Conservation (phyloP, 345 rosid genomes). For the Hibiscus syriacus region DNA sequence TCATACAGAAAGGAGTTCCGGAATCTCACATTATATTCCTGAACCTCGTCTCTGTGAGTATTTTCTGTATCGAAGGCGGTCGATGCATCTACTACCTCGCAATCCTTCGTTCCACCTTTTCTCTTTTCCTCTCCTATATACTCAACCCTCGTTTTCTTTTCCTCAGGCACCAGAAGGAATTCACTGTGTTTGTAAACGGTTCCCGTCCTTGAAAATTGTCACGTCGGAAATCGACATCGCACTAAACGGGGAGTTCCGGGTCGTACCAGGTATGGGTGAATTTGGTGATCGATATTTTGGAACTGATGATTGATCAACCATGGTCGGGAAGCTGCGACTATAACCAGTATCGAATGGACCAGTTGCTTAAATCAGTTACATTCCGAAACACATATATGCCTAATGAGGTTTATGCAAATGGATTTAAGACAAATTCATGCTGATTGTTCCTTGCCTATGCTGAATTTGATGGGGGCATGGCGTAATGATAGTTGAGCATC, state of each 20-base stretch:
- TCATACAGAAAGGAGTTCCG: slow-evolving; percentile 87
- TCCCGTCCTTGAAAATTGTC: slow-evolving; percentile 79
- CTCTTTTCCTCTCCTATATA: too few relatives aligned
- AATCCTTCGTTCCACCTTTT: too few relatives aligned
- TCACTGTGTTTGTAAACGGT: slow-evolving; percentile 76
- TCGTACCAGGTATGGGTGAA: slow-evolving; percentile 96
- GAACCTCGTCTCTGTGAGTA: slow-evolving; percentile 86
- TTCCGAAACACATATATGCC: background rate
- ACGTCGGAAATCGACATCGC: slow-evolving; percentile 90
- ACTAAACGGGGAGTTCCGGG: slow-evolving; percentile 77
- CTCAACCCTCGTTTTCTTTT: background rate
- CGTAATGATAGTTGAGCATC: background rate
- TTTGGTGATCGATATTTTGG: slow-evolving; percentile 97
- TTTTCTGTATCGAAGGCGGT: background rate
- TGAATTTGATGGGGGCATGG: background rate
- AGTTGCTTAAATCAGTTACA: background rate
- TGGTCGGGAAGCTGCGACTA: background rate
- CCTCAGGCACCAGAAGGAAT: slow-evolving; percentile 93
- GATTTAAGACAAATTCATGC: background rate
- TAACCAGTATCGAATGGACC: slow-evolving; percentile 1
- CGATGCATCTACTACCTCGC: background rate
- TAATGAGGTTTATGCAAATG: background rate
- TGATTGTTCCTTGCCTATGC: background rate
- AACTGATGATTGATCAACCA: slow-evolving; percentile 62
- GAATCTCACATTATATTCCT: slow-evolving; percentile 93